Percentiles rank a stretch among this genome's conserved stretches.
These are phyloP conservation scores for Bromus sterilis DNA, from an alignment of 176 grass and related monocot genomes.

Conservation along the genomic window DNA sequence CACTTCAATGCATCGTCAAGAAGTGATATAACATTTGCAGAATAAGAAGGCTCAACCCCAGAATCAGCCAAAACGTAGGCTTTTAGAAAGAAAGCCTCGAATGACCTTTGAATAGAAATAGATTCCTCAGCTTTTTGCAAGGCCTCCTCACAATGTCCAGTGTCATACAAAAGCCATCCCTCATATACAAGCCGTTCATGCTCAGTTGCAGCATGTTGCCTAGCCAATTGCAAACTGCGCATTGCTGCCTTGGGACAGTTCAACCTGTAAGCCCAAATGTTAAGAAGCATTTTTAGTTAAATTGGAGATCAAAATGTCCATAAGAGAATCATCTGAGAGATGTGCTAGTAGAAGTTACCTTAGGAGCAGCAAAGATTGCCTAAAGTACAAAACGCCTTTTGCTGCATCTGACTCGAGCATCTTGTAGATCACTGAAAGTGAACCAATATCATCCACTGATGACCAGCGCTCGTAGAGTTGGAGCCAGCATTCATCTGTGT, in stretches of 20 bases:
- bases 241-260: conserved; percentile 88
- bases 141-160: conserved; percentile 79
- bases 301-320: background rate
- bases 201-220: conserved; percentile 52
- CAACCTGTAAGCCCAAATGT: conserved; percentile 45
- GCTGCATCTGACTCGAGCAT: conserved; percentile 90
- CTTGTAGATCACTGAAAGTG: conserved; percentile 80
- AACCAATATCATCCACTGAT: conserved; percentile 86
- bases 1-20: conserved; percentile 94
- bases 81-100: conserved; percentile 98
- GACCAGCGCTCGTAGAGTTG: conserved; percentile 89
- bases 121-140: conserved; percentile 83
- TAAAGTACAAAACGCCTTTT: conserved; percentile 85
- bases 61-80: conserved; percentile 96
- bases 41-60: conserved; percentile 68
- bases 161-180: conserved; percentile 92
- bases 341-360: conserved; percentile 47
- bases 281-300: background rate
- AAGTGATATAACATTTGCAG: conserved; percentile 64
- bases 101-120: conserved; percentile 82
- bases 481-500: conserved; percentile 85
- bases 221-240: conserved; percentile 82
- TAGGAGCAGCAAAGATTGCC: conserved; percentile 92
- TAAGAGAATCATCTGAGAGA: conserved; percentile 5
- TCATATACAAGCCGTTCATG: conserved; percentile 86